These are phyloP conservation scores for Adansonia gregorii DNA, from an alignment of 441 rosid genomes.

Conservation along the genomic window DNA sequence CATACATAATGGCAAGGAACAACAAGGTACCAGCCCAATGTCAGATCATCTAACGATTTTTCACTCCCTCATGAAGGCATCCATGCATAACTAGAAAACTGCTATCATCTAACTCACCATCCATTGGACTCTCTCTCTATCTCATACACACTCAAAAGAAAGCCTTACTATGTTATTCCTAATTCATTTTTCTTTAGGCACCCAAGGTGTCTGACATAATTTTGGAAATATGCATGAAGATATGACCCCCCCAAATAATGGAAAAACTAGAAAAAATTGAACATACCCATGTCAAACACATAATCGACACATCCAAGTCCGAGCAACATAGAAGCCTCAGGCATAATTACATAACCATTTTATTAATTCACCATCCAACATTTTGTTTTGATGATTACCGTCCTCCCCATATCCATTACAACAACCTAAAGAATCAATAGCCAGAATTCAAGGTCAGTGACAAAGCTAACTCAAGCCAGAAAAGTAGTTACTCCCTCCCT, in stretches of 20 bases:
- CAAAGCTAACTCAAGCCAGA: neutral
- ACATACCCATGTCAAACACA: no score
- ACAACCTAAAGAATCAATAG: conserved; percentile 7
- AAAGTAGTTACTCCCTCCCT: conserved; percentile 7
- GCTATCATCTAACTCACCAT: neutral
- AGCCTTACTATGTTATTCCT: no score
- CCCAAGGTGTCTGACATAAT: no score
- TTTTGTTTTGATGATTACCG: conserved; percentile 1
- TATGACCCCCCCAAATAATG: no score
- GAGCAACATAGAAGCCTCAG: neutral
- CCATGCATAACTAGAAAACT: neutral
- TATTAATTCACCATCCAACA: neutral
- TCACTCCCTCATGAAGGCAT: neutral
- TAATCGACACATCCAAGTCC: no score
- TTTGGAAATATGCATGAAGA: no score
- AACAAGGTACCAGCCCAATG: neutral
- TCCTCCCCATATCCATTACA: neutral
- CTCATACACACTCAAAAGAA: neutral
- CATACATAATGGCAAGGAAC: neutral
- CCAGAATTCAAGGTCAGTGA: neutral
- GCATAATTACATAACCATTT: neutral
- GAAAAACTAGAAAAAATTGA: neutral
- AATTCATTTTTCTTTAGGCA: no score
- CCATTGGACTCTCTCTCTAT: neutral
- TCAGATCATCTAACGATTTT: neutral